Conservation (phyloP, 495 filamentous ascomycete species). For the Aspergillus sclerotioniger region DNA sequence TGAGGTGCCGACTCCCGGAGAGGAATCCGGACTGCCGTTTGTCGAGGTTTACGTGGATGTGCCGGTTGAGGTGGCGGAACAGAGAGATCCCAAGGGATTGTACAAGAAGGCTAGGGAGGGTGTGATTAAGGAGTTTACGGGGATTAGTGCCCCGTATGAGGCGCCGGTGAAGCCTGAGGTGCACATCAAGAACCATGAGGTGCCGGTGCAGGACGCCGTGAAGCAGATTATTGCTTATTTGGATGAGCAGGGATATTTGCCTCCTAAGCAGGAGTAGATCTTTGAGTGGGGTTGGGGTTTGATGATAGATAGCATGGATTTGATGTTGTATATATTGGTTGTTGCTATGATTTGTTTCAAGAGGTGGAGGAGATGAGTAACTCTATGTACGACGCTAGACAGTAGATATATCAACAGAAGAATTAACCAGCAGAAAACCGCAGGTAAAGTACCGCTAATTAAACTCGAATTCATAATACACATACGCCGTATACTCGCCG, state of each 20-base stretch:
- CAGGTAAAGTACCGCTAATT: constrained; percentile 31
- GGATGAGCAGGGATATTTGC: constrained; percentile 61
- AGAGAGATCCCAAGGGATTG: constrained; percentile 92
- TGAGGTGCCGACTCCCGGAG: constrained; percentile 46
- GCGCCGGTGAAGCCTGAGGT: constrained; percentile 83
- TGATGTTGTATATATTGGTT: not conserved
- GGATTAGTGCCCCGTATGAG: constrained; percentile 90
- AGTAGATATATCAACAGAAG: constrained; percentile 2
- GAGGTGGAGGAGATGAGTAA: not conserved
- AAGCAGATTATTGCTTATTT: constrained; percentile 78
- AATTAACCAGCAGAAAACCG: constrained; percentile 1
- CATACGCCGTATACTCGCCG: constrained; percentile 90
- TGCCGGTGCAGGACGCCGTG: constrained; percentile 82
- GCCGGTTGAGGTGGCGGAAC: constrained; percentile 84
- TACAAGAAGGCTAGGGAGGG: constrained; percentile 95
- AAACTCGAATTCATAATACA: constrained; percentile 94
- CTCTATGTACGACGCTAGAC: not conserved
- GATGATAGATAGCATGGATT: not conserved
- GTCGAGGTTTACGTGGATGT: constrained; percentile 92
- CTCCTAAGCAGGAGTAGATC: constrained; percentile 43
- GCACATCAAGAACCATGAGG: constrained; percentile 71
- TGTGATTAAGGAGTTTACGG: constrained; percentile 95
- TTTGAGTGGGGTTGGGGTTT: not conserved
- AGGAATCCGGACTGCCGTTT: constrained; percentile 68
- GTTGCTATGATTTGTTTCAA: not conserved